phyloP scores from a whole-genome alignment of 768 basidiomycete genomes.

The Russula virescens region DNA sequence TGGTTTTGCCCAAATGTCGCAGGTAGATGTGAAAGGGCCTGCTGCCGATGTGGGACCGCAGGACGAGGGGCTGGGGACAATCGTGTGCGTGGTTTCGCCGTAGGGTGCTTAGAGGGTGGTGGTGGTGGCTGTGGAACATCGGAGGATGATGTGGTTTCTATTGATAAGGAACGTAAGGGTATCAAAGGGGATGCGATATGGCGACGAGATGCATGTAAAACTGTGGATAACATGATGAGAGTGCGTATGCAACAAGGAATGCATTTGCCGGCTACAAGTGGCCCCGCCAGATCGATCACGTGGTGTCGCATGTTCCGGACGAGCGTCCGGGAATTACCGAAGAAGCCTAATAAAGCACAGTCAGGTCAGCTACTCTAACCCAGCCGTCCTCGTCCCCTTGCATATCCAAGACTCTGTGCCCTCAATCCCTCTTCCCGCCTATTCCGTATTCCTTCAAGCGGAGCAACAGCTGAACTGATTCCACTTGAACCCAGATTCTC shows the following conservation, averaged over 20 bases:
- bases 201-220: conserved; percentile 8
- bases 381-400: neutral
- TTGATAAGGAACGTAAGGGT: conserved; percentile 20
- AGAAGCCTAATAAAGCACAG: too few species aligned
- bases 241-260: neutral
- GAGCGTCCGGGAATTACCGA: neutral
- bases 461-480: conserved; percentile 8
- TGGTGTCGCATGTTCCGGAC: neutral
- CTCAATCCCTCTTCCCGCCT: conserved; percentile 14
- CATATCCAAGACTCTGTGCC: conserved; percentile 2
- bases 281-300: neutral
- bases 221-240: conserved; percentile 20
- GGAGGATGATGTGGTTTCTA: conserved; percentile 15
- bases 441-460: neutral
- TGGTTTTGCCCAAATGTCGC: conserved; percentile 77
- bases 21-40: conserved; percentile 50
- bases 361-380: too few species aligned
- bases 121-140: conserved; percentile 24
- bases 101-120: conserved; percentile 29
- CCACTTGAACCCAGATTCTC: neutral
- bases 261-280: neutral
- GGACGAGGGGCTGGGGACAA: conserved; percentile 43
- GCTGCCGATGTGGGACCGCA: conserved; percentile 26
- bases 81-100: conserved; percentile 32
- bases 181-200: conserved; percentile 1